Percentiles rank a stretch among this genome's conserved stretches.
These are phyloP conservation scores for Penicillium vulpinum DNA, from an alignment of 2,329 filamentous ascomycete species.

Conservation along the genomic window DNA sequence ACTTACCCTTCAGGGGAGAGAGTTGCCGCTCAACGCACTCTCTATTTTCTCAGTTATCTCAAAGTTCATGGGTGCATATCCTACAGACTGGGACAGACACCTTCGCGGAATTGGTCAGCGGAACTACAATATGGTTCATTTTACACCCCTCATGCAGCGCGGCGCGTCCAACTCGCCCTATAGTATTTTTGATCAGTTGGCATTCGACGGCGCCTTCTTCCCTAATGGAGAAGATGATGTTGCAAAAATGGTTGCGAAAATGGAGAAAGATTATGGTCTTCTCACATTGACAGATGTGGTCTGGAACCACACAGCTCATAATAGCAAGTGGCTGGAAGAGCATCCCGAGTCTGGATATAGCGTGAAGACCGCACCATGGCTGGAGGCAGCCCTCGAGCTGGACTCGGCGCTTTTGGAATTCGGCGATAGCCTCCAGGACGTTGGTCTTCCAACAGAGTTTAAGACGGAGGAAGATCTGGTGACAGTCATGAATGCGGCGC, in stretches of 20 bases:
- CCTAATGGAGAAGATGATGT: conserved; percentile 83
- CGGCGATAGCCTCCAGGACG: conserved; percentile 59
- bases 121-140: conserved; percentile 99
- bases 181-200: conserved; percentile 89
- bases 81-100: conserved; percentile 85
- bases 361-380: conserved; percentile 78
- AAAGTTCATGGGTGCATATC: conserved; percentile 96
- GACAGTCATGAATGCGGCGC: conserved; percentile 80
- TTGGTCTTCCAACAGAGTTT: conserved; percentile 75
- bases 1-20: conserved; percentile 70
- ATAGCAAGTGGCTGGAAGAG: conserved; percentile 88
- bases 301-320: conserved; percentile 96
- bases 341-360: conserved; percentile 97
- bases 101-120: conserved; percentile 82
- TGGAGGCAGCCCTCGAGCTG: conserved; percentile 69
- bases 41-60: conserved; percentile 93
- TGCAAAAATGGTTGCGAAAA: conserved; percentile 70
- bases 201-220: conserved; percentile 80
- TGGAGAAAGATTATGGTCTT: conserved; percentile 82
- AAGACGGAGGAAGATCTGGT: conserved; percentile 70
- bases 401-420: conserved; percentile 70
- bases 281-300: conserved; percentile 94
- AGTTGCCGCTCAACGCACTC: conserved; percentile 79
- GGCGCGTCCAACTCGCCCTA: conserved; percentile 95
- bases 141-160: conserved; percentile 87